Evolutionary conservation across 768 basidiomycete species (phyloP), one percentile per base, ranked within the genome.

Genomic region (Mycena crocata): DNA sequence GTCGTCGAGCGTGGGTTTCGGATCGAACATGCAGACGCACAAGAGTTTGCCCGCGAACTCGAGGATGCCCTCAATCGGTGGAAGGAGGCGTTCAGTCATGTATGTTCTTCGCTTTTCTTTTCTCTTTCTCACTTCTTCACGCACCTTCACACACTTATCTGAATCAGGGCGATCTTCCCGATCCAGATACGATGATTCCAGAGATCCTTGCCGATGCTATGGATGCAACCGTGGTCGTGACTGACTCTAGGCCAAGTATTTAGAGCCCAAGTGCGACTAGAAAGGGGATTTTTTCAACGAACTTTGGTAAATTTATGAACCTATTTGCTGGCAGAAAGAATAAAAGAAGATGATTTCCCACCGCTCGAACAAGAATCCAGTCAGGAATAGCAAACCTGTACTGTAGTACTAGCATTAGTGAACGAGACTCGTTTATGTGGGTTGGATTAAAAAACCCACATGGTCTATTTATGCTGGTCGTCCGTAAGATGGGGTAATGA

Each of bases 121-220:
- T 32, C 45, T 48, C 48, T 37, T 21, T 46, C 45, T 35, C 57
- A 23, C 31, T 57, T 57, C 21, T 58, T 58, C 57, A 58, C 45
- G 26, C 31, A 58, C 14, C 26, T 58, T 45, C 31, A n/a, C 45
- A 58, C 57, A 46, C 42, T 57, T 45, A 34, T 23, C 21, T 46
- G 57, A 34, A 34, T 23, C 21, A 58, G 57, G 45, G 57, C 57
- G 46, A 59, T 24, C 57, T 59, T 48, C 57, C 57, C 24, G 57
- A 59, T 59, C 57, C 57, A 30, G 57, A 59, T 59, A 49, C 46
- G 57, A 48, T 48, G 57, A 49, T 59, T 39, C 46, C 34, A 24
- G 46, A 49, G 34, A 37, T 49, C 57, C 45, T 35, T 49, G 57
- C 46, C 45, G 34, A 49, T 59, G 46, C 34, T 37, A 13, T n/a